Percentiles rank a stretch among this genome's conserved stretches.
phyloP scores from a whole-genome alignment of 2,329 filamentous ascomycete species.

The Curvularia eragrostidis region DNA sequence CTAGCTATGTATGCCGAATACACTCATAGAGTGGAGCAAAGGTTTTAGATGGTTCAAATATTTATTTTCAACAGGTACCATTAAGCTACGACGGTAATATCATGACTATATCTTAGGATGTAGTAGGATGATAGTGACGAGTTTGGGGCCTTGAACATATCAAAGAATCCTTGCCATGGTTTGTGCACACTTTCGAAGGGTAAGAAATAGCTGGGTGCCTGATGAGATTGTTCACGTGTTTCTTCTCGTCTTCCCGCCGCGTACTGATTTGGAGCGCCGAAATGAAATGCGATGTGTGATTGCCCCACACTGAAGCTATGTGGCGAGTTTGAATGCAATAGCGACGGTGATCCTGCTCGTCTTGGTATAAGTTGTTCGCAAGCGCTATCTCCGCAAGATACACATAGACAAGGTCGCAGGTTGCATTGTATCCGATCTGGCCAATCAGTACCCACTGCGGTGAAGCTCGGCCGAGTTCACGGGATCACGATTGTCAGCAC shows the following conservation, averaged over 20 bases:
- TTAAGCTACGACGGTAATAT: too few species aligned
- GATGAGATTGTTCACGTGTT: neutral
- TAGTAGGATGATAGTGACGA: too few species aligned
- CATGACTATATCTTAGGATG: too few species aligned
- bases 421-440: neutral
- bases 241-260: neutral
- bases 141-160: too few species aligned
- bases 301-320: too few species aligned
- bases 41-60: too few species aligned
- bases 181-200: too few species aligned
- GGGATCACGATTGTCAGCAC: slow-evolving; percentile 6
- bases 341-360: neutral
- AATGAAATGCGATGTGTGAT: neutral
- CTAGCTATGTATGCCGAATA: too few species aligned
- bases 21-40: too few species aligned
- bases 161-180: too few species aligned
- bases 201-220: too few species aligned
- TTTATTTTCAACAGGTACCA: too few species aligned
- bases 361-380: neutral
- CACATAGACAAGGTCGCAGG: neutral
- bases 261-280: neutral
- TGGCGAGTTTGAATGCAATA: neutral
- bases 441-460: slow-evolving; percentile 1
- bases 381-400: slow-evolving; percentile 1
- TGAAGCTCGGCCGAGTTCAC: slow-evolving; percentile 9